Evolutionary conservation across 1,139 yeast genomes (phyloP).

Genomic region (Taphrina populina): DNA sequence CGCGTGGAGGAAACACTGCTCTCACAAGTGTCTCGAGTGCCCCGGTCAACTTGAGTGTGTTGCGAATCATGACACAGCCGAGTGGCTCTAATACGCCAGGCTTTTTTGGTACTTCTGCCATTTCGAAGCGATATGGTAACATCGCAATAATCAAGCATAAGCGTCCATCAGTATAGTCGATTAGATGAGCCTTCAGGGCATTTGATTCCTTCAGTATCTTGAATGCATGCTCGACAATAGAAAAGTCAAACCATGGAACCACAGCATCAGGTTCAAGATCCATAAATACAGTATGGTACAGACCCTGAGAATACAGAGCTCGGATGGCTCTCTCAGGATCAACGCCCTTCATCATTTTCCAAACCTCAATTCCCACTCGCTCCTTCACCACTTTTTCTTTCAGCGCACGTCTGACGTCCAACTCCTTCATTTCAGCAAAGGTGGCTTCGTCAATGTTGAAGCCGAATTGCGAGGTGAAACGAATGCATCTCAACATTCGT

Average conservation of each 20-base stretch:
- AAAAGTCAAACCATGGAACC: constrained; percentile 1
- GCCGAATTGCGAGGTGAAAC: constrained; percentile 80
- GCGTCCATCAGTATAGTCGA: constrained; percentile 16
- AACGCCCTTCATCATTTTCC: constrained; percentile 64
- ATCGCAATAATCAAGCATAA: constrained; percentile 16
- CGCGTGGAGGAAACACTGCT: constrained; percentile 17
- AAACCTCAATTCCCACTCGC: constrained; percentile 82
- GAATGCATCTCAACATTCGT: constrained; percentile 73
- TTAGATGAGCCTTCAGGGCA: neutral
- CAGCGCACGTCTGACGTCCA: constrained; percentile 60
- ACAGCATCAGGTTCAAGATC: constrained; percentile 3
- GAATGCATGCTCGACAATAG: constrained; percentile 10
- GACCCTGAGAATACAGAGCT: constrained; percentile 41
- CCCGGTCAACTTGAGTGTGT: constrained; percentile 21
- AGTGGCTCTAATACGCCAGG: constrained; percentile 12
- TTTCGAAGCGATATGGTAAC: constrained; percentile 14
- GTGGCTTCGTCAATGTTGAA: constrained; percentile 65
- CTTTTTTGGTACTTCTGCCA: constrained; percentile 10
- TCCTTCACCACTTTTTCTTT: constrained; percentile 79
- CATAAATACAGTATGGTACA: constrained; percentile 37
- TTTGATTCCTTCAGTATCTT: neutral
- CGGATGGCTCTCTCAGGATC: constrained; percentile 36
- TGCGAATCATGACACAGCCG: constrained; percentile 23
- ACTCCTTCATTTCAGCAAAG: constrained; percentile 62
- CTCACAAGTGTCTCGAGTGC: constrained; percentile 9